Conservation (phyloP, 768 basidiomycete genomes). For the Boletus barrowsii region DNA sequence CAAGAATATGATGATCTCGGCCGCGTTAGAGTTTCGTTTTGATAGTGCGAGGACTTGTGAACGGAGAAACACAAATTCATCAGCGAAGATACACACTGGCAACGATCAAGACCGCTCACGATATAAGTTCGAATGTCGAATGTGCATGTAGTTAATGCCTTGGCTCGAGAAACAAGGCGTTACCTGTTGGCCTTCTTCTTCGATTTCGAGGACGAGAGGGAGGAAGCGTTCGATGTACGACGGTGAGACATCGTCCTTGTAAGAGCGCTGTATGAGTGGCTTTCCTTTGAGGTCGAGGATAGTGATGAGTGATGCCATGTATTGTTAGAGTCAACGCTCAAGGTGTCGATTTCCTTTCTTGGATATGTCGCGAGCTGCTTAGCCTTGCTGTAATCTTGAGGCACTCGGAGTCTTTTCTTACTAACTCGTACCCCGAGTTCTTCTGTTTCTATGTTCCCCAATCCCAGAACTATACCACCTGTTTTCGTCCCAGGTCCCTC, state of each 20-base stretch:
- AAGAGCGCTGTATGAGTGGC: slow-evolving; percentile 93
- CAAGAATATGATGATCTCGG: slow-evolving; percentile 94
- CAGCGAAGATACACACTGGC: not conserved
- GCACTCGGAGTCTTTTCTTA: too few species aligned
- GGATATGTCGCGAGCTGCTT: not conserved
- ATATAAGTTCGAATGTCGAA: slow-evolving; percentile 96
- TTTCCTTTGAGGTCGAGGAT: slow-evolving; percentile 99
- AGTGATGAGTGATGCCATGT: slow-evolving; percentile 72
- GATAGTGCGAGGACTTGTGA: slow-evolving; percentile 85
- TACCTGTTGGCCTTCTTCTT: slow-evolving; percentile 95
- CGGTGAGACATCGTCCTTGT: slow-evolving; percentile 90
- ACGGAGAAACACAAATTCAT: not conserved
- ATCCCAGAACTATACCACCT: too few species aligned
- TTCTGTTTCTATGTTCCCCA: too few species aligned
- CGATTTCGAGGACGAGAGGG: slow-evolving; percentile 89
- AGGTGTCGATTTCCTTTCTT: not conserved
- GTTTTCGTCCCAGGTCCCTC: too few species aligned
- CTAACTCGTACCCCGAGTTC: too few species aligned
- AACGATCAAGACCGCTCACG: slow-evolving; percentile 45
- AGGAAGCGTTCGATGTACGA: slow-evolving; percentile 92
- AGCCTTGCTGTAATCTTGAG: too few species aligned
- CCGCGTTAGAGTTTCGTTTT: slow-evolving; percentile 92
- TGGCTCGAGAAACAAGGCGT: slow-evolving; percentile 95
- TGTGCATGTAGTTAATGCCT: slow-evolving; percentile 98
- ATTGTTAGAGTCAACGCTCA: not conserved